phyloP scores from a whole-genome alignment of 768 basidiomycete genomes.

The Clitopilus hobsonii region DNA sequence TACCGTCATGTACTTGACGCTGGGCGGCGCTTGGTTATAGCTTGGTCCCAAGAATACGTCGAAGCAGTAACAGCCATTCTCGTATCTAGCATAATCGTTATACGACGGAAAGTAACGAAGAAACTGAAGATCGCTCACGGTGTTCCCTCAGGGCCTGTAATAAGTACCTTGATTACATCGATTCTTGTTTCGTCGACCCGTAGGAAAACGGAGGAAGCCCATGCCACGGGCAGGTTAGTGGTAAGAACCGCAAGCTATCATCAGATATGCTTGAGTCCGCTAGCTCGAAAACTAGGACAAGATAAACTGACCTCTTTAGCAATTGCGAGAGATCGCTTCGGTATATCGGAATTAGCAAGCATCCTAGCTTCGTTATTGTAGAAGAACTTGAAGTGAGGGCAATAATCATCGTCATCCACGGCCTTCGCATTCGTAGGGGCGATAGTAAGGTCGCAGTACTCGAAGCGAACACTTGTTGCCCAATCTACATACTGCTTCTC shows the following conservation, averaged over 20 bases:
- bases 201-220: constrained; percentile 92
- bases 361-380: constrained; percentile 82
- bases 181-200: constrained; percentile 90
- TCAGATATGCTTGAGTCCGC: constrained; percentile 4
- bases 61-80: constrained; percentile 85
- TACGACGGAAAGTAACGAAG: constrained; percentile 4
- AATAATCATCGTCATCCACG: constrained; percentile 40
- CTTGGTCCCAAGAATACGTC: constrained; percentile 90
- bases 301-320: constrained; percentile 73
- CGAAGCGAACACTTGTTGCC: constrained; percentile 79
- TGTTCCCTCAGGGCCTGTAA: constrained; percentile 90
- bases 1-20: constrained; percentile 60
- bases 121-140: constrained; percentile 56
- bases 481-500: constrained; percentile 76
- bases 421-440: constrained; percentile 20
- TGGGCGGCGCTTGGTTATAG: constrained; percentile 86
- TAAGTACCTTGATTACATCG: constrained; percentile 88
- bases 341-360: constrained; percentile 80
- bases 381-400: constrained; percentile 77
- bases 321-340: constrained; percentile 88
- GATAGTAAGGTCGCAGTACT: constrained; percentile 84
- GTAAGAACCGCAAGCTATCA: constrained; percentile 84
- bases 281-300: background rate
- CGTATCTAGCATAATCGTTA: constrained; percentile 45
- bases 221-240: constrained; percentile 90